Evolutionary conservation across 2,329 filamentous ascomycete species (phyloP), one percentile per base, ranked within the genome.

Genomic region (Aspergillus transmontanensis): DNA sequence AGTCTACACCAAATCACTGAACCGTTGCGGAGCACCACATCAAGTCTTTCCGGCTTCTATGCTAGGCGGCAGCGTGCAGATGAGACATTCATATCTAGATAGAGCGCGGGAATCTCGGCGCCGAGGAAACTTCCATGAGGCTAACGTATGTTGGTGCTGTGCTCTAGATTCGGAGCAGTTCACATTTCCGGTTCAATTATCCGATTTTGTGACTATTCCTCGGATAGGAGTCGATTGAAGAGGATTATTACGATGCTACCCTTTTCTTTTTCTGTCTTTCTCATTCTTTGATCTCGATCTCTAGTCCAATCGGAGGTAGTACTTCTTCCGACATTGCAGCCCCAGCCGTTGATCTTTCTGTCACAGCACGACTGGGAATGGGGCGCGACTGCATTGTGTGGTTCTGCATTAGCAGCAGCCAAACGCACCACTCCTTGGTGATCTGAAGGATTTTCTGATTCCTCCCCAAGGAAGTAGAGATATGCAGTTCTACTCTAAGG

Each of bases 1-100:
- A 63, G 58, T 57, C 43, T 16, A 58, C 56, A 50, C 46, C 41
- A 23, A 53, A 59, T 57, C 60, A 62, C 53, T 66, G 65, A 69
- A 55, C 66, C 64, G 60, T 60, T 59, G 57, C 66, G 62, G 59
- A 67, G 65, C 58, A 53, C 36, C 39, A 28, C 46, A 54, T 64
- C 36, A 50, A 48, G 34, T 57, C 59, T 28, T 60, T 56, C 59
- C 43, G 48, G 39, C 51, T 67, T 56, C 59, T 60, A 58, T 62
- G 55, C 53, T 60, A 21, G 28, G 60, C 73, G 74, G 72, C 62
- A 72, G 68, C 67, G 54, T 71, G 70, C 74, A 68, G 60, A 64
- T 45, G 57, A n/a, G 41, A 51, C 59, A 60, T 46, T n/a, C 39
- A 39, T 45, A 55, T 58, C 54, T 32, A 54, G 51, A 59, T 61